Evolutionary conservation across 257 asterid genomes (phyloP), one percentile per base, ranked within the genome.

Genomic region (Eustoma russellianum): DNA sequence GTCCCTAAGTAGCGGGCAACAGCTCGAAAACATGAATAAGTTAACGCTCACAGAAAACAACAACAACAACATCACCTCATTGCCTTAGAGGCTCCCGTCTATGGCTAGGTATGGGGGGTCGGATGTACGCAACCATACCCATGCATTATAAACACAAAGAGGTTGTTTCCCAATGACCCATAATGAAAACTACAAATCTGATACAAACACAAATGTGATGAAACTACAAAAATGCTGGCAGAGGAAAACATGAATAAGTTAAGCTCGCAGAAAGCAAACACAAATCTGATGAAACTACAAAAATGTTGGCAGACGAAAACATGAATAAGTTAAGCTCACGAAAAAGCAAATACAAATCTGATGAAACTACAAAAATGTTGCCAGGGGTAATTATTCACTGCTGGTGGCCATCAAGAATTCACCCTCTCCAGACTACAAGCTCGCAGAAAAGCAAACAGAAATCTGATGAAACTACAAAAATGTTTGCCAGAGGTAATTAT

Each of bases 381-480:
- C 43, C 12, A 50, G 18, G 45, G 47, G 50, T 7, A 3, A 47
- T 48, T 68, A 73, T 38, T 59, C 72, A 45, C 78, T 73, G 56
- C 98, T 93, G 65, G 67, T 81, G 58, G 94, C 94, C 96, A 91
- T 80, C 86, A 91, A 75, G 73, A 91, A 83, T 63, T 91, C 95
- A 44, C 94, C 98, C 81, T 86, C 96, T n/a, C 11, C 98, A 91
- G 15, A 84, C 98, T n/a, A 87, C n/a, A n/a, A n/a, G n/a, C n/a
- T n/a, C n/a, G n/a, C n/a, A n/a, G n/a, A n/a, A n/a, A n/a, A 50
- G 30, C 53, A 48, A 33, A 14, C 43, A 54, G 9, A 49, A 40
- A 28, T 55, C 30, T 53, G 30, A 52, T 41, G 59, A 49, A 47
- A 51, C 13, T 53, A 48, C 24, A 50, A 45, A 33, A 44, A 16